A percentile compares a stretch with the other conserved stretches of the same genome.
phyloP scores from a whole-genome alignment of 139 green algal species.

The Penium margaritaceum region DNA sequence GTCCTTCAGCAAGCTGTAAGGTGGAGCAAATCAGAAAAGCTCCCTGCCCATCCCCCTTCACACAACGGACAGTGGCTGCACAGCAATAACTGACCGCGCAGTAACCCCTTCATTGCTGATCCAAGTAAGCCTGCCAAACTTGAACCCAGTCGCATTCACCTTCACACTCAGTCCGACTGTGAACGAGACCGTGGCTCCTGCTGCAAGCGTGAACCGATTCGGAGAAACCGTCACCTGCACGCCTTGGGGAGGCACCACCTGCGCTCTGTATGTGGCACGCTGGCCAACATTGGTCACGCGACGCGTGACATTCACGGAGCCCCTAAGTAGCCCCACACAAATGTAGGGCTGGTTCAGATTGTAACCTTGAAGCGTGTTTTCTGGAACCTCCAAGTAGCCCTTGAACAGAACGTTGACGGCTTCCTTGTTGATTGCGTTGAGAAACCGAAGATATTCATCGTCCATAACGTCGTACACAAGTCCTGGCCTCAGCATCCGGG shows the following conservation, averaged over 20 bases:
- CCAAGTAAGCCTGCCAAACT: no score
- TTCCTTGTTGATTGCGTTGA: not conserved
- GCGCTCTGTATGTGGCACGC: not conserved
- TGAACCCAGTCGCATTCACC: no score
- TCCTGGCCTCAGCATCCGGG: not conserved
- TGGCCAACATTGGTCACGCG: constrained; percentile 14
- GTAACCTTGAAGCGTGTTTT: not conserved
- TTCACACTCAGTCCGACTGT: no score
- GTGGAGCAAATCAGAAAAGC: no score
- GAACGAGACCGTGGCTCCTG: no score
- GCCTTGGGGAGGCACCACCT: not conserved
- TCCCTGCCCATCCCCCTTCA: no score
- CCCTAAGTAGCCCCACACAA: constrained; percentile 10
- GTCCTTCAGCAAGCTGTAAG: no score
- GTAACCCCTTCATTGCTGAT: no score
- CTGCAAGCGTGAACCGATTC: no score
- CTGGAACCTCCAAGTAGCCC: not conserved
- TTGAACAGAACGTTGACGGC: not conserved
- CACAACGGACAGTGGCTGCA: no score
- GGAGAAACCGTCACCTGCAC: constrained; percentile 12
- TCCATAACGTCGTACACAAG: constrained; percentile 17
- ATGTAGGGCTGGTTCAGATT: constrained; percentile 17
- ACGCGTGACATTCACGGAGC: not conserved
- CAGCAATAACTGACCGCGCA: no score
- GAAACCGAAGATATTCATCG: constrained; percentile 9